These are phyloP conservation scores for Ochetophila trinervis DNA, from an alignment of 306 rosid genomes.

Conservation along the genomic window DNA sequence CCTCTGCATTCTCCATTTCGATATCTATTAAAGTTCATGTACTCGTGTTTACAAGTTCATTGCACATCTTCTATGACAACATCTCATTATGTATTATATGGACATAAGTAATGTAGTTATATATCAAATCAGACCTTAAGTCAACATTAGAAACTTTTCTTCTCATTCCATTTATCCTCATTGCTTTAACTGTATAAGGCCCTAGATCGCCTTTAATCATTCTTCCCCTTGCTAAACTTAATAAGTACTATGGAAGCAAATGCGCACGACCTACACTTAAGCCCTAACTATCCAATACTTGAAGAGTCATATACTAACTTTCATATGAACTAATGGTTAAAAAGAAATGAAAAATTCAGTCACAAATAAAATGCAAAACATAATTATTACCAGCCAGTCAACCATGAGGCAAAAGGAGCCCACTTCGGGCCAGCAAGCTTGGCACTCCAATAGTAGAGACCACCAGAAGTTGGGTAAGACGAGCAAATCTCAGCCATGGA, in stretches of 20 bases:
- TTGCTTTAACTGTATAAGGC: no score
- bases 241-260: no score
- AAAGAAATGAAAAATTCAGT: not conserved
- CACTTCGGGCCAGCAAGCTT: conserved; percentile 90
- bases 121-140: not conserved
- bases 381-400: conserved; percentile 81
- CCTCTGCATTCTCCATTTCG: not conserved
- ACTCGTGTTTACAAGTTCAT: not conserved
- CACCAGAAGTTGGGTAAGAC: conserved; percentile 92
- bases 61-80: not conserved
- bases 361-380: not conserved
- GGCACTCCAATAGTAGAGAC: conserved; percentile 97
- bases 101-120: not conserved
- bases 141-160: no score
- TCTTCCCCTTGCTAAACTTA: no score
- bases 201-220: no score
- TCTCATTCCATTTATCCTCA: no score
- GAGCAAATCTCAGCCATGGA: conserved; percentile 99
- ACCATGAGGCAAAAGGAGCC: conserved; percentile 98
- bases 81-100: not conserved
- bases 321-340: not conserved
- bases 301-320: not conserved
- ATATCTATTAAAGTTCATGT: not conserved
- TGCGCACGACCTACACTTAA: no score
- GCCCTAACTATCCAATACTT: not conserved